These are phyloP conservation scores for Pelagophyceae sp. DNA, from an alignment of 352 stramenopile genomes.

Conservation along the genomic window DNA sequence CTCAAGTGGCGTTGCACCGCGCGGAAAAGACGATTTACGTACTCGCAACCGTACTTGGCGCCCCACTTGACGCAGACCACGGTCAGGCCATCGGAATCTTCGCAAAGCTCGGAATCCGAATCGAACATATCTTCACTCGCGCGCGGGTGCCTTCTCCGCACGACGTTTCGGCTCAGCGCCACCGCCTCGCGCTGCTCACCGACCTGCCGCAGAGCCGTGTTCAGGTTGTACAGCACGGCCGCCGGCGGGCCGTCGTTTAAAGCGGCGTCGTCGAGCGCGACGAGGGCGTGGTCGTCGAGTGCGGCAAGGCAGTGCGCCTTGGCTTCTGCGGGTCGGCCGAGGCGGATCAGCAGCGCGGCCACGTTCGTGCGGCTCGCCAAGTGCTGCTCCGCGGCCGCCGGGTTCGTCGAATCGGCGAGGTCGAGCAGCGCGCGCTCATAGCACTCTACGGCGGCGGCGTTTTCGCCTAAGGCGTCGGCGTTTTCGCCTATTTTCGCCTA, in stretches of 20 bases:
- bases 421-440: not conserved
- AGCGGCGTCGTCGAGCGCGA: not conserved
- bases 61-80: conserved; percentile 73
- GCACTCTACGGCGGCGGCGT: not conserved
- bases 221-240: conserved; percentile 39
- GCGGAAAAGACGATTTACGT: conserved; percentile 61
- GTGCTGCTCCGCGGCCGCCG: conserved; percentile 42
- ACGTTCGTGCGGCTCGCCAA: conserved; percentile 24
- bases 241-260: not conserved
- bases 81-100: conserved; percentile 21
- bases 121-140: not conserved
- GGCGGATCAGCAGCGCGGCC: conserved; percentile 24
- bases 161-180: conserved; percentile 38
- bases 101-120: not conserved
- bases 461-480: not conserved
- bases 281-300: not conserved
- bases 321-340: not conserved
- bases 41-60: conserved; percentile 62
- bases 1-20: conserved; percentile 39
- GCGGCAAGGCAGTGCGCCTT: not conserved
- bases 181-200: conserved; percentile 47
- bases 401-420: not conserved
- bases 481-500: not conserved
- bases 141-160: conserved; percentile 5
- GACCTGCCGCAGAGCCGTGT: conserved; percentile 51